phyloP scores from a whole-genome alignment of 495 filamentous ascomycete species.

The Halenospora varia region DNA sequence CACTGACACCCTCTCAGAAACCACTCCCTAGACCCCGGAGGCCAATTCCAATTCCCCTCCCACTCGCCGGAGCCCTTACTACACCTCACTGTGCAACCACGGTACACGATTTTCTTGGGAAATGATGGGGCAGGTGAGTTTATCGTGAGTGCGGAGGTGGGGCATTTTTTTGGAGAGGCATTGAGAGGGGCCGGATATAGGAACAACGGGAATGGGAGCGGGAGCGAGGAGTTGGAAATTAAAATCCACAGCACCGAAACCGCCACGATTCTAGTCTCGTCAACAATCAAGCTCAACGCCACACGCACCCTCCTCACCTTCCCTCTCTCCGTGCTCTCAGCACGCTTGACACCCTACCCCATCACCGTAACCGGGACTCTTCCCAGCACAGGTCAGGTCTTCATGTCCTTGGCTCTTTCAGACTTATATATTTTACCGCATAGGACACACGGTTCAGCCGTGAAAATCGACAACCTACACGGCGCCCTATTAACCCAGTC shows the following conservation, averaged over 20 bases:
- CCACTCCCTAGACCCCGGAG: conserved; percentile 17
- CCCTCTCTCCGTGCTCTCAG: conserved; percentile 37
- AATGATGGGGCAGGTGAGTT: conserved; percentile 50
- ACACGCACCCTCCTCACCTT: conserved; percentile 42
- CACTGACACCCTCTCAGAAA: conserved; percentile 1
- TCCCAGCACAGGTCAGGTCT: too few species aligned
- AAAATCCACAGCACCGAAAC: conserved; percentile 33
- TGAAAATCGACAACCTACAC: conserved; percentile 58
- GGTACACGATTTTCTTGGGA: conserved; percentile 57
- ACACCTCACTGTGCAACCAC: conserved; percentile 53
- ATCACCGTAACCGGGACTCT: conserved; percentile 36
- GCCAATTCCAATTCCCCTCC: conserved; percentile 21
- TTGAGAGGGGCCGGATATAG: too few species aligned
- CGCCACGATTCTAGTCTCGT: conserved; percentile 29
- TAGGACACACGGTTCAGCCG: conserved; percentile 53
- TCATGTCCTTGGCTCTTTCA: too few species aligned
- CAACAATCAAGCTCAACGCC: conserved; percentile 40
- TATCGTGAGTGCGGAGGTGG: conserved; percentile 55
- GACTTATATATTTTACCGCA: conserved; percentile 51
- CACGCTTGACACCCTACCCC: conserved; percentile 43
- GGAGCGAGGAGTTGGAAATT: too few species aligned
- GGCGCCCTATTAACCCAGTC: conserved; percentile 46
- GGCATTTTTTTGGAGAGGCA: conserved; percentile 25
- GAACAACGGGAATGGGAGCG: too few species aligned
- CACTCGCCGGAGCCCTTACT: conserved; percentile 33